phyloP scores from a whole-genome alignment of 768 basidiomycete genomes.

The Lactarius quietus region DNA sequence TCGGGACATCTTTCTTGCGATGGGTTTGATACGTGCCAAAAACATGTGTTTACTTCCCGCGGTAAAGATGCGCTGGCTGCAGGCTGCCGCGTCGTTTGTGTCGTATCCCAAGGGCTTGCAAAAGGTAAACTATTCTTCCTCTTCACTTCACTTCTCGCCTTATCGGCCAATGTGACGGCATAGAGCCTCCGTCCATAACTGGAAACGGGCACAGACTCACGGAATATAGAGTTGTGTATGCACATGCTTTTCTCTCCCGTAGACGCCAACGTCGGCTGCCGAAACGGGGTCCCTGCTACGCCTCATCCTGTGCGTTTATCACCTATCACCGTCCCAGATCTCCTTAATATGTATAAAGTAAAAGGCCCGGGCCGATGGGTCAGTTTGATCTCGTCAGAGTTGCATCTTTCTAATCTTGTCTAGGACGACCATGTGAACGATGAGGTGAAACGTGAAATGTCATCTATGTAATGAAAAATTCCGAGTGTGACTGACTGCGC shows the following conservation, averaged over 20 bases:
- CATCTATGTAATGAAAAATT: not conserved
- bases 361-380: not conserved
- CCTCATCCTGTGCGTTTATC: not conserved
- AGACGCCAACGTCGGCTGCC: not conserved
- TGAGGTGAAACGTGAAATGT: not conserved
- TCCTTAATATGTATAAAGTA: slow-evolving; percentile 1
- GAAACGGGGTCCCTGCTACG: not conserved
- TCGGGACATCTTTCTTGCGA: not conserved
- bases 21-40: not conserved
- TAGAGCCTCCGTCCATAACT: not conserved
- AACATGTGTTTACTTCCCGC: not conserved
- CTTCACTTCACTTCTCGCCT: not conserved
- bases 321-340: not conserved
- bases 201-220: not conserved
- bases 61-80: not conserved
- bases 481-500: not conserved
- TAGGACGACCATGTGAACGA: not conserved
- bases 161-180: not conserved
- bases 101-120: not conserved
- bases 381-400: not conserved
- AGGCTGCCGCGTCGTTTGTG: not conserved
- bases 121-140: not conserved
- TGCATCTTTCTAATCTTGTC: not conserved
- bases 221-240: not conserved
- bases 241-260: not conserved